These are phyloP conservation scores for Penicillium sp. DNA, from an alignment of 2,329 filamentous ascomycete genomes.

Conservation along the genomic window DNA sequence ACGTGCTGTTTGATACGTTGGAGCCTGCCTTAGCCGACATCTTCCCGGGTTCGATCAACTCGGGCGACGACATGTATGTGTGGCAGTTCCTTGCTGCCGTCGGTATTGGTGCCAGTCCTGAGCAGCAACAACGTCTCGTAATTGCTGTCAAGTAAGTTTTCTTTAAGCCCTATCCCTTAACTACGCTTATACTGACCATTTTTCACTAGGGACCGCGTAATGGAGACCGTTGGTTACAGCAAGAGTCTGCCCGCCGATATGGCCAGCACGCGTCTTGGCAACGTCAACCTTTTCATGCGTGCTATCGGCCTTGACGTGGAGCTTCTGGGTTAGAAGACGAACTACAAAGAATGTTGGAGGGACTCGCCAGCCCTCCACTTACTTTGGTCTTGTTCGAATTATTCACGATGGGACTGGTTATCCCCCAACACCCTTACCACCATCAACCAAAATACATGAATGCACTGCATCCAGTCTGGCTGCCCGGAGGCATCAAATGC, in stretches of 20 bases:
- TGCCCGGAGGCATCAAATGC: background rate
- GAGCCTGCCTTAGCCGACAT: constrained; percentile 83
- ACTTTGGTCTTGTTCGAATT: background rate
- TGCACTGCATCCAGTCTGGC: background rate
- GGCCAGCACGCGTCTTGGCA: constrained; percentile 79
- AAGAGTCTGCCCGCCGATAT: constrained; percentile 89
- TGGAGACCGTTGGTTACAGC: constrained; percentile 87
- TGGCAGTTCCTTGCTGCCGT: constrained; percentile 98
- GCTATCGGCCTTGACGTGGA: constrained; percentile 98
- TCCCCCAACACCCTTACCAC: background rate
- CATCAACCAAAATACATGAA: background rate
- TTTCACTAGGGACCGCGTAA: constrained; percentile 73
- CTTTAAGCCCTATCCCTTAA: background rate
- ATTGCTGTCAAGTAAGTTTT: constrained; percentile 80
- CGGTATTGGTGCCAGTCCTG: constrained; percentile 87
- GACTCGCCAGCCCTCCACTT: background rate
- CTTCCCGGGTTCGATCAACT: constrained; percentile 89
- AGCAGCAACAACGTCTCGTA: constrained; percentile 93
- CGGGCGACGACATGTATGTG: constrained; percentile 91
- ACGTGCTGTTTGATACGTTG: constrained; percentile 81
- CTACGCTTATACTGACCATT: background rate
- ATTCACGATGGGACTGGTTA: background rate
- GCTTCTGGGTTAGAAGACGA: constrained; percentile 58
- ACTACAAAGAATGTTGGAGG: background rate
- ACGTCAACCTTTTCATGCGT: constrained; percentile 98